These are phyloP conservation scores for Suillus luteus DNA, from an alignment of 768 basidiomycete species.

Conservation along the genomic window DNA sequence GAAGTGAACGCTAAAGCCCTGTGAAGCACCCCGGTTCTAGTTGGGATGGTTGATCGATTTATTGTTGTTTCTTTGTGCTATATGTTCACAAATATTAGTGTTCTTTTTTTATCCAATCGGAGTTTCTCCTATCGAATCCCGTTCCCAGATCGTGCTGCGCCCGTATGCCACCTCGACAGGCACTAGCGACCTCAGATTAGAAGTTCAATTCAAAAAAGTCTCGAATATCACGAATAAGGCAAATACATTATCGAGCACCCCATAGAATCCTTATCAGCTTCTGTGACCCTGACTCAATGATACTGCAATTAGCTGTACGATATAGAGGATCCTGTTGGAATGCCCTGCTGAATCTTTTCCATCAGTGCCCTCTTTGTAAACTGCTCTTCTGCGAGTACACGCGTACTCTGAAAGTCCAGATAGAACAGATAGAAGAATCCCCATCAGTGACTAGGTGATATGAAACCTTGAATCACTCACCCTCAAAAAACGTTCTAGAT, in stretches of 20 bases:
- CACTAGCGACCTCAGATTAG: neutral
- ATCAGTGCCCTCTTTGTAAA: slow-evolving; percentile 95
- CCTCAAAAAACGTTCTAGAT: slow-evolving; percentile 92
- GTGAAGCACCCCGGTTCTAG: neutral
- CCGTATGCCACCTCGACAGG: slow-evolving; percentile 1
- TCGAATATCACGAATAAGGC: slow-evolving; percentile 39
- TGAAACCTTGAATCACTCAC: slow-evolving; percentile 44
- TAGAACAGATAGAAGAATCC: slow-evolving; percentile 16
- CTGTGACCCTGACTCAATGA: slow-evolving; percentile 29
- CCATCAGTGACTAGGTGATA: slow-evolving; percentile 22
- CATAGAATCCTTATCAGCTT: slow-evolving; percentile 27
- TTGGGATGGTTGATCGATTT: slow-evolving; percentile 3
- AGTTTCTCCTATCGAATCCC: neutral
- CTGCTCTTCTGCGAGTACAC: slow-evolving; percentile 91
- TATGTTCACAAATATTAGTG: neutral
- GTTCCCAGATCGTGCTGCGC: slow-evolving; percentile 5
- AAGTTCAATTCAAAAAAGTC: slow-evolving; percentile 22
- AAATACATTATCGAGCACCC: slow-evolving; percentile 39
- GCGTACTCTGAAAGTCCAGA: slow-evolving; percentile 58
- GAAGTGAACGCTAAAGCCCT: slow-evolving; percentile 9
- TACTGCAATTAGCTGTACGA: slow-evolving; percentile 42
- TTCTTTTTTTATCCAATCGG: neutral
- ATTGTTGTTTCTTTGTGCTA: slow-evolving; percentile 1
- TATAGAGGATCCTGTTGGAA: slow-evolving; percentile 51
- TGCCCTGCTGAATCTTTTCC: slow-evolving; percentile 77